A percentile compares a stretch with the other conserved stretches of the same genome.
Evolutionary conservation across 257 asterid genomes (phyloP).

Genomic region (Jasminum sambac): DNA sequence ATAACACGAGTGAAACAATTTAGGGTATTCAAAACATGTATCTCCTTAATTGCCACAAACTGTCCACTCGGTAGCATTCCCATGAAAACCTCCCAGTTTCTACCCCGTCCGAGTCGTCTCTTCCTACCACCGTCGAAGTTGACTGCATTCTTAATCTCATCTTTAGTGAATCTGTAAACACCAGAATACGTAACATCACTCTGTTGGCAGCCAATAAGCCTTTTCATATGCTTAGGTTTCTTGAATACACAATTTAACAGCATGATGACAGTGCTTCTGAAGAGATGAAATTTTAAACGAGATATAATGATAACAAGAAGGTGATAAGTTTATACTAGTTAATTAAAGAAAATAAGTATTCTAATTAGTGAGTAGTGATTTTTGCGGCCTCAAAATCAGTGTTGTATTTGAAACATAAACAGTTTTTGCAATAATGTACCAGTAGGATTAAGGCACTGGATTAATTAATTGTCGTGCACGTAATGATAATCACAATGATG

Average conservation of each 20-base stretch:
- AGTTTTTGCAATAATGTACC: too few species aligned
- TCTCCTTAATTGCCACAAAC: slow-evolving; percentile 68
- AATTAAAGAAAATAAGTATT: background rate
- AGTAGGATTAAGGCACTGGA: background rate
- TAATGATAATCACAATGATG: background rate
- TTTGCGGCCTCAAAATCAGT: background rate
- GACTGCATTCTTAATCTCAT: slow-evolving; percentile 65
- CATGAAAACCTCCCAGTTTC: slow-evolving; percentile 67
- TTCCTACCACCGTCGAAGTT: slow-evolving; percentile 43
- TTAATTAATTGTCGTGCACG: background rate
- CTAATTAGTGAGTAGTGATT: slow-evolving; percentile 1
- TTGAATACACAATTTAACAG: slow-evolving; percentile 49
- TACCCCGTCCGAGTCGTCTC: slow-evolving; percentile 69
- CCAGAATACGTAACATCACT: slow-evolving; percentile 44
- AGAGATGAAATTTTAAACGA: background rate
- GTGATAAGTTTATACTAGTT: too few species aligned
- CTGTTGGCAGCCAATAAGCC: slow-evolving; percentile 28
- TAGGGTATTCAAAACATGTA: slow-evolving; percentile 42
- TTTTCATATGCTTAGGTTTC: slow-evolving; percentile 34
- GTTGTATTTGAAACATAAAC: background rate
- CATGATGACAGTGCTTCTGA: slow-evolving; percentile 37
- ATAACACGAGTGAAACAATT: slow-evolving; percentile 66
- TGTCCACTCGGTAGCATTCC: slow-evolving; percentile 85
- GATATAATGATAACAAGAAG: too few species aligned
- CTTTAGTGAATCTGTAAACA: slow-evolving; percentile 63